These are phyloP conservation scores for Fagopyrum homotropicum DNA, from an alignment of 148 eudicot genomes.

Conservation along the genomic window DNA sequence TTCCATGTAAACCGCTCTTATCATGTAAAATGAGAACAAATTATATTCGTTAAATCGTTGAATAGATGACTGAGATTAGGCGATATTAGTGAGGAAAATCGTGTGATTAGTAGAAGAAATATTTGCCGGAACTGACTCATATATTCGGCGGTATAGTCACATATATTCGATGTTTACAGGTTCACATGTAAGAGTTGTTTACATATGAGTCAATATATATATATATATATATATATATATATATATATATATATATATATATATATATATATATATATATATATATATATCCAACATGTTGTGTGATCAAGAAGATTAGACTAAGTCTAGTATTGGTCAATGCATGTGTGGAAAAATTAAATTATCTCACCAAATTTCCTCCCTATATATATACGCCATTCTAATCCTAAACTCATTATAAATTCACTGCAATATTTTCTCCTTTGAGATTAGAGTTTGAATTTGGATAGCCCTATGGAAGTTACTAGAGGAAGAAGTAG, in stretches of 20 bases:
- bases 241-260: too few species aligned
- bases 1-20: background rate
- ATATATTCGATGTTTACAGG: too few species aligned
- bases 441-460: background rate
- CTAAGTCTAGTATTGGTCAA: background rate
- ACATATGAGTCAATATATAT: too few species aligned
- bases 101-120: too few species aligned
- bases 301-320: constrained; percentile 9
- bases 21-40: too few species aligned
- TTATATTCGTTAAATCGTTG: too few species aligned
- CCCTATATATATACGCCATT: constrained; percentile 10
- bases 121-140: too few species aligned
- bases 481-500: background rate
- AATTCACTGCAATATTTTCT: background rate
- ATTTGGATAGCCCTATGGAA: background rate
- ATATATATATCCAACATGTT: background rate
- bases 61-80: too few species aligned
- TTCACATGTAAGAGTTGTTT: too few species aligned
- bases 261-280: too few species aligned
- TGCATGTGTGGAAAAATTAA: background rate
- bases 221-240: too few species aligned
- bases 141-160: too few species aligned
- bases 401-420: background rate
- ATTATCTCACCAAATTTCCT: background rate
- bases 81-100: background rate